Evolutionary conservation across 768 basidiomycete genomes (phyloP), one percentile per base, ranked within the genome.

Genomic region (Rhizopogon vinicolor): DNA sequence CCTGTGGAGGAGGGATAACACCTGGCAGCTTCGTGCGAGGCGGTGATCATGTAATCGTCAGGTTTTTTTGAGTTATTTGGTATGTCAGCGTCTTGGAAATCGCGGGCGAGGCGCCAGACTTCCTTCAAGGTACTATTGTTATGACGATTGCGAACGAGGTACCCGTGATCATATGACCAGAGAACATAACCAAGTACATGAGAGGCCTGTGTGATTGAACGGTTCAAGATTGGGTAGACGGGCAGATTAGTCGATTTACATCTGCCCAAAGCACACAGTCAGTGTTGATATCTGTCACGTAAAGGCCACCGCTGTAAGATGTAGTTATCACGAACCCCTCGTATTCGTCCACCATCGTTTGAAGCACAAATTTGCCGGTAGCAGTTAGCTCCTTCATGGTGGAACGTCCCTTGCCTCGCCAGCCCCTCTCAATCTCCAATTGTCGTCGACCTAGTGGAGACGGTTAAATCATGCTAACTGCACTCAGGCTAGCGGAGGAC

Each of bases 261-360:
- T 19, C 74, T n/a, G 71, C 68, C 90, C 89, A 92, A n/a, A 91
- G 67, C 5, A 78, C 53, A 3, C 66, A 53, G 41, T 78, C 77
- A 1, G 66, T 72, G 5, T 77, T 66, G 25, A 89, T 64, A 62
- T 86, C 83, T 8, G 74, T 74, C 1, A 91, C 87, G 1, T 62
- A 58, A 8, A 92, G 61, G 0, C 87, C 87, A 0, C 87, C 87
- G 9, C 57, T 55, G 5, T 66, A 65, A 41, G 73, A 74, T 0
- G 87, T 89, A 3, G 79, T 78, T 41, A 91, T 79, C 49, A 86
- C 71, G 22, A 86, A 74, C 3, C 82, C 80, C 8, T 74, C 75
- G 31, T 74, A 67, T 61, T 87, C 82, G 54, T 93, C 91, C 18
- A 87, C 78, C 68, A 92, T 92, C 70, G 91, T 83, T 7, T 87